Evolutionary conservation across 129 eudicot species (phyloP).

Genomic region (Arctium lappa): DNA sequence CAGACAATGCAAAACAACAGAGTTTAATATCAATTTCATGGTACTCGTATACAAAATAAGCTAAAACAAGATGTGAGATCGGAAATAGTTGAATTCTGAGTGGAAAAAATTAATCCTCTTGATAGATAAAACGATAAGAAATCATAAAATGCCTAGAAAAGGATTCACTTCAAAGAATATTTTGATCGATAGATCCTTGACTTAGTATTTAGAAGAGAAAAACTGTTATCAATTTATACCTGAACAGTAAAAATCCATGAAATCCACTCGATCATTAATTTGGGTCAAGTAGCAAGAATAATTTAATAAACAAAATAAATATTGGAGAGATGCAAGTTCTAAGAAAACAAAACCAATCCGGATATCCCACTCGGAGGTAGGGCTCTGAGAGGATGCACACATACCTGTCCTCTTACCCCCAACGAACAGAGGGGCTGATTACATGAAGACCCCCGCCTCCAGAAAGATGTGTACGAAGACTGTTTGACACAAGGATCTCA

Average conservation of each 20-base stretch:
- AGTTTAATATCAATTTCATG: not conserved
- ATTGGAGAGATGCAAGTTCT: no score
- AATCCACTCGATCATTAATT: no score
- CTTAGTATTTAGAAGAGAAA: not conserved
- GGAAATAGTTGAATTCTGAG: not conserved
- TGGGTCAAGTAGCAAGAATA: no score
- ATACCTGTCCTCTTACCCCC: no score
- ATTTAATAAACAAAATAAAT: no score
- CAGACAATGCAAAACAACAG: conserved; percentile 1
- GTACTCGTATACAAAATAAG: not conserved
- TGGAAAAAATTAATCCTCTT: not conserved
- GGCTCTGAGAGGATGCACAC: no score
- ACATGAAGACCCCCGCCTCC: no score
- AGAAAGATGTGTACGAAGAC: no score
- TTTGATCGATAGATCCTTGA: not conserved
- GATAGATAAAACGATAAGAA: not conserved
- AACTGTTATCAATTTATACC: not conserved
- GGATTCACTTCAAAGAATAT: not conserved
- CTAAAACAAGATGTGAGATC: not conserved
- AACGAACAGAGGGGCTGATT: no score
- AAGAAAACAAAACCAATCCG: no score
- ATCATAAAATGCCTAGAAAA: not conserved
- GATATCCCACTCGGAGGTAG: no score
- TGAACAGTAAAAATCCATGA: not conserved
- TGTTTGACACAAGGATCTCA: not conserved